Conservation (phyloP, 2,329 filamentous ascomycete species). For the Passalora sequoiae region DNA sequence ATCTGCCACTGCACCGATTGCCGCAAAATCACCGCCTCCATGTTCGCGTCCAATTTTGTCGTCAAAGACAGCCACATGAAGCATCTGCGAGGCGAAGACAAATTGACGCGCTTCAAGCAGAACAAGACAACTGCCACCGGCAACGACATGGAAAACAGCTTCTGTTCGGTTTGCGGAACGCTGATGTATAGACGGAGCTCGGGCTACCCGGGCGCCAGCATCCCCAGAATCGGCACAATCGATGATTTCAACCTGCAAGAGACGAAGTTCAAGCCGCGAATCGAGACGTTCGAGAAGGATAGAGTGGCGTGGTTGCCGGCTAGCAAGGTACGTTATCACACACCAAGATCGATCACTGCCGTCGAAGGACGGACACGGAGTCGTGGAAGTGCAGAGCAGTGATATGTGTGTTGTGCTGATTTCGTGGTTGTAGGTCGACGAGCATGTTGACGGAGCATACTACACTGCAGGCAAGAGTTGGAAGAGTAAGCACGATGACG, state of each 20-base stretch:
- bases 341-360: no score
- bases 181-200: conserved; percentile 52
- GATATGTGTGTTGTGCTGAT: no score
- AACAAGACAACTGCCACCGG: conserved; percentile 44
- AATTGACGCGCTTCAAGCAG: conserved; percentile 46
- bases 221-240: conserved; percentile 56
- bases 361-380: no score
- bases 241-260: conserved; percentile 58
- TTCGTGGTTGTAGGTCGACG: neutral
- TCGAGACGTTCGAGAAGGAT: conserved; percentile 50
- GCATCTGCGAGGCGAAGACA: conserved; percentile 50
- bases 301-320: conserved; percentile 36
- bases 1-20: conserved; percentile 59
- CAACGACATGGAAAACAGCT: conserved; percentile 56
- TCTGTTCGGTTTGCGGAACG: conserved; percentile 56
- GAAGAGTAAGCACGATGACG: conserved; percentile 12
- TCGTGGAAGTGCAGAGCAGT: no score
- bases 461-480: conserved; percentile 17
- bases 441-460: conserved; percentile 14
- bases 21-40: conserved; percentile 53
- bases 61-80: conserved; percentile 43
- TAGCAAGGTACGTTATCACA: conserved; percentile 1
- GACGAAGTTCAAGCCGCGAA: conserved; percentile 50
- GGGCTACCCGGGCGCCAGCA: conserved; percentile 43
- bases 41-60: conserved; percentile 58